A percentile compares a stretch with the other conserved stretches of the same genome.
Evolutionary conservation across 129 eudicot genomes (phyloP).

Genomic region (Solidago caesia): DNA sequence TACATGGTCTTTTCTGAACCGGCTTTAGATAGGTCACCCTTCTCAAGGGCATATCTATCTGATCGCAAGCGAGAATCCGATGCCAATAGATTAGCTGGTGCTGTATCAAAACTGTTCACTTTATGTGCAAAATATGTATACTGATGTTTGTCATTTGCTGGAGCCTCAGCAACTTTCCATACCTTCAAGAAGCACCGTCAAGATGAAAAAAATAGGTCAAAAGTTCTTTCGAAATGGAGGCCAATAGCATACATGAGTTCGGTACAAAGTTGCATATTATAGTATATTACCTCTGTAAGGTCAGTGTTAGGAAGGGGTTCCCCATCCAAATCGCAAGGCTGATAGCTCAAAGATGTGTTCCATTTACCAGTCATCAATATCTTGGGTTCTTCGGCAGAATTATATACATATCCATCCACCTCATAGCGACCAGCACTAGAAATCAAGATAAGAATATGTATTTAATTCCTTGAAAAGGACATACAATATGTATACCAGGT

Average conservation of each 20-base stretch:
- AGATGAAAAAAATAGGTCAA: background rate
- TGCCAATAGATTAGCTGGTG: constrained; percentile 73
- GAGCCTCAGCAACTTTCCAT: constrained; percentile 78
- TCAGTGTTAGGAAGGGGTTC: constrained; percentile 89
- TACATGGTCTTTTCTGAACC: constrained; percentile 81
- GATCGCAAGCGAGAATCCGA: constrained; percentile 94
- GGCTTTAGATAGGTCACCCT: constrained; percentile 84
- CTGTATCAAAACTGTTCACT: constrained; percentile 91
- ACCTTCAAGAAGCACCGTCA: constrained; percentile 48
- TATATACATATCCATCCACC: constrained; percentile 93
- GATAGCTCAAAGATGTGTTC: constrained; percentile 83
- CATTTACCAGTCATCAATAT: constrained; percentile 97
- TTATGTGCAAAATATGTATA: constrained; percentile 91
- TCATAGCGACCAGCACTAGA: constrained; percentile 91
- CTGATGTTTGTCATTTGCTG: constrained; percentile 76
- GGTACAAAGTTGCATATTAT: background rate
- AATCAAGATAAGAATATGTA: constrained; percentile 14
- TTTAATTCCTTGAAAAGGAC: background rate
- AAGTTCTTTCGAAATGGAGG: background rate
- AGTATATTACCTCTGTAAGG: constrained; percentile 65
- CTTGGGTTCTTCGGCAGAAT: constrained; percentile 88
- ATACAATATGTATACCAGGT: too few relatives aligned
- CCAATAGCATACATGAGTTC: background rate
- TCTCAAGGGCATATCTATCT: constrained; percentile 91
- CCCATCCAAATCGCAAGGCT: constrained; percentile 90